phyloP scores from a whole-genome alignment of 306 rosid species.

The Vigna mungo region DNA sequence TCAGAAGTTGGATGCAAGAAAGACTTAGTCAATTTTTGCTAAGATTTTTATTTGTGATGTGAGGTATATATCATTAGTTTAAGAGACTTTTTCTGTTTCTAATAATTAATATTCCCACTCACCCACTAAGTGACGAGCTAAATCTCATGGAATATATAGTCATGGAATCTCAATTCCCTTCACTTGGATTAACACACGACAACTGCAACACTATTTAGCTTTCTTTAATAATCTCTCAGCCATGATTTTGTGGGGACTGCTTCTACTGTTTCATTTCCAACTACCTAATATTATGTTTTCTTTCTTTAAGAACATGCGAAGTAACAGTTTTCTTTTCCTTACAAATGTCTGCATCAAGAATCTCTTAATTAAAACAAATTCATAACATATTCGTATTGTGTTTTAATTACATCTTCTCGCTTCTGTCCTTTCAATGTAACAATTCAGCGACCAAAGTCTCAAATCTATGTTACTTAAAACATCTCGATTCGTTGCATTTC shows the following conservation, averaged over 20 bases:
- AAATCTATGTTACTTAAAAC: background rate
- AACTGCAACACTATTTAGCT: background rate
- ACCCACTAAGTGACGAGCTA: background rate
- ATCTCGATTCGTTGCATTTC: background rate
- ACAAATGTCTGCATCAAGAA: background rate
- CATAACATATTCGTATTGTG: background rate
- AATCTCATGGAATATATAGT: background rate
- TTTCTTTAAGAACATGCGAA: background rate
- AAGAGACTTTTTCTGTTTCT: background rate
- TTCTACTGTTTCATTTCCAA: background rate
- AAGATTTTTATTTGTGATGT: no score
- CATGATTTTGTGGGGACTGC: conserved; percentile 16
- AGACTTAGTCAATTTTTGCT: background rate
- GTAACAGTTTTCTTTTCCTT: background rate
- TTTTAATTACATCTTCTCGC: background rate
- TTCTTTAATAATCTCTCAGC: background rate
- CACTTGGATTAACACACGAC: background rate
- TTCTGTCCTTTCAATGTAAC: background rate
- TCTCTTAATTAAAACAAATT: background rate
- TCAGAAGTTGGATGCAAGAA: background rate
- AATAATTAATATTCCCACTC: background rate
- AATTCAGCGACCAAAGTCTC: background rate
- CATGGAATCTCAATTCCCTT: conserved; percentile 4
- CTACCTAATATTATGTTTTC: background rate
- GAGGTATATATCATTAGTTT: background rate